Base-by-base conservation (phyloP, 495 filamentous ascomycete species). In the Aspergillus mulundensis region DNA sequence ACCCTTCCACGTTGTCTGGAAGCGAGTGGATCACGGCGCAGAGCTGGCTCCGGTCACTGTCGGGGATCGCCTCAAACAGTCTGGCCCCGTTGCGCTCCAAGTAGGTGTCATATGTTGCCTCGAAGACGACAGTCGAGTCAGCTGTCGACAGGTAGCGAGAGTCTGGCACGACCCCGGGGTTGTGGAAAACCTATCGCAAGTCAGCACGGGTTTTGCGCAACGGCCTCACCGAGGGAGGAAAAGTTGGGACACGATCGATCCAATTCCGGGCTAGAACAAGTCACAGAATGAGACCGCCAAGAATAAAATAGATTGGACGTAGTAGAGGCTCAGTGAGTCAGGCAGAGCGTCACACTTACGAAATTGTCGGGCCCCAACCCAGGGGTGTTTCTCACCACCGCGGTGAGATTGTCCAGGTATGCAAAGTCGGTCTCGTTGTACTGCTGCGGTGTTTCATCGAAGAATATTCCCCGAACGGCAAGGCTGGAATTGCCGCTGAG, bases 81-180 rank as follows among this genome's bases (percentile, higher is more conserved):
- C 67, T 66, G n/a, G 64, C 64, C 14, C 66, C 58, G 14, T 68
- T 50, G 25, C 73, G 64, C 46, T 69, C 63, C 34, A 68, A 66
- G 63, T 76, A 79, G 40, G 69, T 75, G 40, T 61, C 61, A 52
- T 79, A 77, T 7, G 73, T 69, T 30, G 66, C 73, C 56, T 79
- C 75, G 55, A 78, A 77, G 0, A 80, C 72, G 24, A 79, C 74
- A 7, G 73, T 75, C 51, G 70, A 69, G 61, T 77, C 73, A 56
- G 73, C 71, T 5, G 65, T 66, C 25, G 62, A 32, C 49, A 76
- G 57, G 61, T 74, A 78, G 24, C 70, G 72, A 50, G 74, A 62
- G 57, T 79, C 76, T 5, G 77, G 77, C 14, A 77, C 54, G 4
- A 65, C 65, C 1, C 77, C 77, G 1, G 77, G 77, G 30, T 80